Conservation (phyloP, 257 asterid species). For the Ehretia macrophylla region DNA sequence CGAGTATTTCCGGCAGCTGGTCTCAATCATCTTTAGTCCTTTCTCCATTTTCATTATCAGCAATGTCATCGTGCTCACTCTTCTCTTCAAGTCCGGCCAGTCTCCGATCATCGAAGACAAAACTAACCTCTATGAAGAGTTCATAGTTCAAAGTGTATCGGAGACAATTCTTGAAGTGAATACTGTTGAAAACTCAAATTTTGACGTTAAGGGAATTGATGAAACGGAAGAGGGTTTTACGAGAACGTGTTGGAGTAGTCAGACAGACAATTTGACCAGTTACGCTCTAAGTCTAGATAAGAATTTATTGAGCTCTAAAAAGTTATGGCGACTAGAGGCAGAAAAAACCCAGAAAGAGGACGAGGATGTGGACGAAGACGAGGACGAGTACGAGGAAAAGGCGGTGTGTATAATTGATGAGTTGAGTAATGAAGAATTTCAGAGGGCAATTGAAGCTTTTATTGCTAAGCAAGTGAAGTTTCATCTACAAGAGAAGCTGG, state of each 20-base stretch:
- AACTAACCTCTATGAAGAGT: conserved; percentile 15
- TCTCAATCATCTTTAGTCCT: conserved; percentile 39
- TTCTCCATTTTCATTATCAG: conserved; percentile 57
- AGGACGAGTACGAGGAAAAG: not conserved
- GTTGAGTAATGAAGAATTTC: conserved; percentile 78
- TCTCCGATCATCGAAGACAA: conserved; percentile 1
- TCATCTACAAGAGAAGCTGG: conserved; percentile 57
- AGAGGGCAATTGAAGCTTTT: conserved; percentile 57
- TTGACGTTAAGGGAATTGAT: conserved; percentile 5
- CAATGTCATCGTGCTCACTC: conserved; percentile 58
- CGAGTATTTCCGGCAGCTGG: conserved; percentile 47
- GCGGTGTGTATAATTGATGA: too few relatives aligned
- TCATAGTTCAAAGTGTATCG: conserved; percentile 3
- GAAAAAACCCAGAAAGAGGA: not conserved
- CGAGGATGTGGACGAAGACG: conserved; percentile 8
- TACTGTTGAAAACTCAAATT: not conserved
- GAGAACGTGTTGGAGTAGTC: conserved; percentile 35
- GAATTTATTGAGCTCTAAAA: not conserved
- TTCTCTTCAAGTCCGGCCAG: conserved; percentile 50
- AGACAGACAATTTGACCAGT: conserved; percentile 23
- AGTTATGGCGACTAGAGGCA: not conserved
- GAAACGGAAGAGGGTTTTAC: conserved; percentile 39
- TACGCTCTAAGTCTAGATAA: not conserved
- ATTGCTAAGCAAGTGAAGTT: conserved; percentile 76
- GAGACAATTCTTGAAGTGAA: not conserved